Evolutionary conservation across 495 filamentous ascomycete species (phyloP).

Genomic region (Endocarpon pusillum): DNA sequence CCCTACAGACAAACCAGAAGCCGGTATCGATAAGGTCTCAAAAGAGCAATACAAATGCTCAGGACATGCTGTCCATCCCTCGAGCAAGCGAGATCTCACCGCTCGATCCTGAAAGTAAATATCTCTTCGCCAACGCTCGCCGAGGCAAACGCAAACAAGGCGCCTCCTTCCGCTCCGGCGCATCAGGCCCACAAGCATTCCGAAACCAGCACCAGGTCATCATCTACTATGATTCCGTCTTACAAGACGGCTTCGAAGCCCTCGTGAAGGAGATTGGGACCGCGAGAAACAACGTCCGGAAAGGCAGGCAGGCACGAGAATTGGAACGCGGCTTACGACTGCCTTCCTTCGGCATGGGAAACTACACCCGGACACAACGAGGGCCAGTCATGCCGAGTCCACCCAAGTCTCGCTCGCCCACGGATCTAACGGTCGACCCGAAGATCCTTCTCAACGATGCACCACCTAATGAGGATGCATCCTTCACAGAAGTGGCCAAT

Average conservation of each 20-base stretch:
- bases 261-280: slow-evolving; percentile 63
- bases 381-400: not conserved
- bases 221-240: slow-evolving; percentile 76
- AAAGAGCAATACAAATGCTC: slow-evolving; percentile 8
- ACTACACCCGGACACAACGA: no score
- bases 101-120: slow-evolving; percentile 1
- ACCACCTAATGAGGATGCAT: slow-evolving; percentile 10
- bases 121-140: slow-evolving; percentile 10
- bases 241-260: slow-evolving; percentile 63
- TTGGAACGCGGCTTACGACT: not conserved
- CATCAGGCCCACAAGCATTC: slow-evolving; percentile 33
- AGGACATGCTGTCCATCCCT: slow-evolving; percentile 3
- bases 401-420: not conserved
- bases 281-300: slow-evolving; percentile 68
- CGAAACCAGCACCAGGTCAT: slow-evolving; percentile 65
- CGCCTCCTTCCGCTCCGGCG: slow-evolving; percentile 15
- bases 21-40: slow-evolving; percentile 6
- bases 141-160: slow-evolving; percentile 18
- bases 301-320: slow-evolving; percentile 34
- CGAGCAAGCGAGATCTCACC: slow-evolving; percentile 3
- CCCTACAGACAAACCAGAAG: slow-evolving; percentile 24
- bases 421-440: slow-evolving; percentile 4
- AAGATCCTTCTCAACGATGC: no score
- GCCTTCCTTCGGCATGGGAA: not conserved
- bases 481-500: slow-evolving; percentile 58